A percentile compares a stretch with the other conserved stretches of the same genome.
These are phyloP conservation scores for Scleroderma bovista DNA, from an alignment of 768 basidiomycete genomes.

Conservation along the genomic window DNA sequence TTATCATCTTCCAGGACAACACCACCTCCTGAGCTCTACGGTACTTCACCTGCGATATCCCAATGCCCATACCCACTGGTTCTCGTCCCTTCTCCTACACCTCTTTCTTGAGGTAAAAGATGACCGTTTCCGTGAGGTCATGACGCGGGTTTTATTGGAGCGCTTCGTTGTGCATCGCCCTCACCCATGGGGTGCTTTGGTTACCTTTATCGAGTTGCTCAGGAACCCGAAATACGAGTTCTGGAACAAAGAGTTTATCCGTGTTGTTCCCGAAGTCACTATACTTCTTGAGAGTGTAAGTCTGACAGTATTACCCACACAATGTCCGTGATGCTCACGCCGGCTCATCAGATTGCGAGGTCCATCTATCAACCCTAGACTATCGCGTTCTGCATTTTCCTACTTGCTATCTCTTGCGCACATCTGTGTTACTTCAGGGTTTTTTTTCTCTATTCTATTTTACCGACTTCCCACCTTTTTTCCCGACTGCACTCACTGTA, in stretches of 20 bases:
- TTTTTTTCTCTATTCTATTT: constrained; percentile 28
- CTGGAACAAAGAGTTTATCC: constrained; percentile 84
- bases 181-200: constrained; percentile 93
- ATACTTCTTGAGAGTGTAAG: constrained; percentile 79
- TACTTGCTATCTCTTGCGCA: constrained; percentile 74
- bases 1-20: constrained; percentile 62
- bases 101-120: constrained; percentile 78
- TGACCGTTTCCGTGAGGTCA: constrained; percentile 73
- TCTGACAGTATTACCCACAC: constrained; percentile 9
- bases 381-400: constrained; percentile 45
- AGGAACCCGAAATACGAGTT: constrained; percentile 88
- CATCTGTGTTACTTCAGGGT: constrained; percentile 68
- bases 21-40: constrained; percentile 89
- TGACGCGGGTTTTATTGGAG: constrained; percentile 88
- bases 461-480: constrained; percentile 16
- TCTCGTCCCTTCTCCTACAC: constrained; percentile 84
- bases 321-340: background rate
- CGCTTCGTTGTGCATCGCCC: constrained; percentile 92
- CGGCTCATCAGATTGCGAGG: constrained; percentile 55
- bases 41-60: constrained; percentile 95
- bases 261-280: constrained; percentile 81
- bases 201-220: constrained; percentile 91
- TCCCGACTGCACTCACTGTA: constrained; percentile 60
- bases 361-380: constrained; percentile 76
- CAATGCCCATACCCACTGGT: constrained; percentile 98